Conservation (phyloP, 805 yeast genomes). For the Wickerhamomyces xylosicus region DNA sequence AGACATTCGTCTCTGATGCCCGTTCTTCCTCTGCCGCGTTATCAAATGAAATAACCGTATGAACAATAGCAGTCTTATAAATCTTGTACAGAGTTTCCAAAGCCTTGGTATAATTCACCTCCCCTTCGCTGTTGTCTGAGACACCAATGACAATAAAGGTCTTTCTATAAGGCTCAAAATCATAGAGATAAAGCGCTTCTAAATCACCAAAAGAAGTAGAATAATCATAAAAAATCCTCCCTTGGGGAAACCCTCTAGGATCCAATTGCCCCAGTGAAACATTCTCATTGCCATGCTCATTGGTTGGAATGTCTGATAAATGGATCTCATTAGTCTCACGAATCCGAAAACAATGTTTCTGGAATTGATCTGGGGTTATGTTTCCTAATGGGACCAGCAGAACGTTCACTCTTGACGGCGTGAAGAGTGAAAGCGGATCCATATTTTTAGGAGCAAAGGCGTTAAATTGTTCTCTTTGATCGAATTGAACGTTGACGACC, state of each 20-base stretch:
- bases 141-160: conserved; percentile 53
- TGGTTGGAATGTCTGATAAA: conserved; percentile 48
- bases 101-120: not conserved
- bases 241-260: conserved; percentile 80
- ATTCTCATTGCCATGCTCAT: conserved; percentile 35
- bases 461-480: no score
- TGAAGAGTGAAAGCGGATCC: conserved; percentile 39
- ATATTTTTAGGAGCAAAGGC: no score
- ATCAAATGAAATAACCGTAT: conserved; percentile 42
- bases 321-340: conserved; percentile 50
- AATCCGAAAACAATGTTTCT: conserved; percentile 31
- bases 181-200: conserved; percentile 63
- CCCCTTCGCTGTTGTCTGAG: not conserved
- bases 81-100: conserved; percentile 26
- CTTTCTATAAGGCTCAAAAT: conserved; percentile 84
- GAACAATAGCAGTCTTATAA: conserved; percentile 45
- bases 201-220: conserved; percentile 33
- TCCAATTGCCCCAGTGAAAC: conserved; percentile 33
- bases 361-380: conserved; percentile 28
- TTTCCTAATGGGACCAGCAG: conserved; percentile 59
- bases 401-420: conserved; percentile 58
- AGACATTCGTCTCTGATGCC: no score
- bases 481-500: no score
- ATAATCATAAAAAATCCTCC: conserved; percentile 56
- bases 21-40: not conserved